Base-by-base conservation (phyloP, 805 yeast species). In the Monosporozyma yasuniensis region DNA sequence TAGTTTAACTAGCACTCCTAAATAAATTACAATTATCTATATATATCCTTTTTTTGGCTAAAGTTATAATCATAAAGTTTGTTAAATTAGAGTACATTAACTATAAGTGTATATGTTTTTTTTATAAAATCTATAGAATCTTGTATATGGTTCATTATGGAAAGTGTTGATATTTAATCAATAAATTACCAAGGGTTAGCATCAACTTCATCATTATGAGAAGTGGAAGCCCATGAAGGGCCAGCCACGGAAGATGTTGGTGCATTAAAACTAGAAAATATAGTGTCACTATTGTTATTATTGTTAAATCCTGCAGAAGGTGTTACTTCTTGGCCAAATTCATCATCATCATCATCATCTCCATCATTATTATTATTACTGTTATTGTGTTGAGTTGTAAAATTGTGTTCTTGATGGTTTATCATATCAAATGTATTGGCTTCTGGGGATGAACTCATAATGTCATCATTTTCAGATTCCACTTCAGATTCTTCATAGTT, bases 201-300 rank as follows among this genome's bases (percentile, higher is more conserved):
- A 47, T 78, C 83, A 16, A 77, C 72, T n/a, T 76, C 80, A 19
- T 72, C 74, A 16, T 61, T 67, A n/a, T 76, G 79, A 19, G 72
- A 73, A 14, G 60, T 66, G 4, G 73, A 77, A 60, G 80, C 72
- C 80, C 81, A 76, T 2, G 72, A 62, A 9, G 62, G 63, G 28
- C 54, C 56, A 16, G 59, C 56, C 2, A 55, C 64, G 16, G 61
- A 54, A 8, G 61, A 55, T 3, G 84, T 73, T n/a, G 93, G 95
- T 52, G 85, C 76, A 58, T 83, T 80, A 57, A 91, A 74, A 65
- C 90, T 96, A 46, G 70, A 73, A 34, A 93, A 75, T 10, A 53
- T 51, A 21, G 49, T 49, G 16, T 27, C 48, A 9, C 18, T 25
- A 18, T 42, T 42, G 12, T 28, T 27, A 18, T n/a, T n/a, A n/a